phyloP scores from a whole-genome alignment of 2,329 filamentous ascomycete species.

The Claviceps maximensis region DNA sequence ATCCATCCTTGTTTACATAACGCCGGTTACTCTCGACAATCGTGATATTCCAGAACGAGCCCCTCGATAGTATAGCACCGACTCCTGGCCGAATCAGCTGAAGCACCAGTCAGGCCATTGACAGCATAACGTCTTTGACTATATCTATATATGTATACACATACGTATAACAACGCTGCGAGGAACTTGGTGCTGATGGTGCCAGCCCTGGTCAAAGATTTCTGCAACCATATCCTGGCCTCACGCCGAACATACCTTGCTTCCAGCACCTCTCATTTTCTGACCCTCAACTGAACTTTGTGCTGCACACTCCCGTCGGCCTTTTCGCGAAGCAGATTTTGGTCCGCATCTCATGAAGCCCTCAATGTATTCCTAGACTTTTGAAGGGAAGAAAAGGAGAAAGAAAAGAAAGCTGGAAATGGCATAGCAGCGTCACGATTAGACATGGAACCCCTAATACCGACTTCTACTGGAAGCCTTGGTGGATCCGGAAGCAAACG shows the following conservation, averaged over 20 bases:
- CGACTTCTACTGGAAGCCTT: slow-evolving; percentile 16
- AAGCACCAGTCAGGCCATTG: neutral
- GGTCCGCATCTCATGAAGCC: neutral
- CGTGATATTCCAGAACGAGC: neutral
- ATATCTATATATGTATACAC: too few relatives aligned
- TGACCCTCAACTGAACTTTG: neutral
- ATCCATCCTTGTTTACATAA: neutral
- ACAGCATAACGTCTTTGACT: neutral
- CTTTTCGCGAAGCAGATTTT: neutral
- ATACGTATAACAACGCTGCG: neutral
- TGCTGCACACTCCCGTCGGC: neutral
- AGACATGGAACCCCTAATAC: slow-evolving; percentile 30
- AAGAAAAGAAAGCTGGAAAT: slow-evolving; percentile 24
- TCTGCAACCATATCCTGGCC: neutral
- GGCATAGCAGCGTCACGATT: slow-evolving; percentile 31
- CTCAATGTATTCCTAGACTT: slow-evolving; percentile 20
- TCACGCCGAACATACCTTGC: neutral
- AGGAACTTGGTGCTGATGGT: neutral
- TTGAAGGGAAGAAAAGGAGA: slow-evolving; percentile 11
- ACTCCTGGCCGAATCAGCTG: neutral
- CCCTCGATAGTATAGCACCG: neutral
- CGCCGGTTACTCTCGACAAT: neutral
- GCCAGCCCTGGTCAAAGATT: neutral
- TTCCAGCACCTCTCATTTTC: neutral
- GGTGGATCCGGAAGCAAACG: slow-evolving; percentile 21